Conservation (phyloP, 805 yeast species). For the Starmerella bombi region DNA sequence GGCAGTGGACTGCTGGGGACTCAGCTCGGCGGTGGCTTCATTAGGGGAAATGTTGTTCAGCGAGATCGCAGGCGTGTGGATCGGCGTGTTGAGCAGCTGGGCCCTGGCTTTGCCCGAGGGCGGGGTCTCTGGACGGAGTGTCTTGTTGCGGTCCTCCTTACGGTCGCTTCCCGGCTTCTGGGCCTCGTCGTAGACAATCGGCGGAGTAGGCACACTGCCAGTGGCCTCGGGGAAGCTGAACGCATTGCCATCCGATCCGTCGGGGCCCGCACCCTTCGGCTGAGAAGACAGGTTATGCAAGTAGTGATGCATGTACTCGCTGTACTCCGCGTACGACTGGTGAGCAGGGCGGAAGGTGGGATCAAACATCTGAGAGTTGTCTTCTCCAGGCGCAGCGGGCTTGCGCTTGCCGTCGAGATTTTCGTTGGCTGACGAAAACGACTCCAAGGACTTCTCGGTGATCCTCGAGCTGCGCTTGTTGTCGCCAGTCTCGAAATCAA, state of each 20-base stretch:
- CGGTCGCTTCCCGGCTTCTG: not conserved
- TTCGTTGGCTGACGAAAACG: slow-evolving; percentile 23
- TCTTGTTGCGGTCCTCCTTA: not conserved
- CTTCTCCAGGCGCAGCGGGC: not conserved
- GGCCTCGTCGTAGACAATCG: not conserved
- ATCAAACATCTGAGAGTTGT: slow-evolving; percentile 5
- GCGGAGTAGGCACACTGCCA: not conserved
- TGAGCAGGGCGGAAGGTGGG: slow-evolving; percentile 17
- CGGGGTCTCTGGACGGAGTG: not conserved
- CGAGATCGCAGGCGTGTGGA: slow-evolving; percentile 12
- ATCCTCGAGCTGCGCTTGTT: slow-evolving; percentile 7
- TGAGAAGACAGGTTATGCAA: slow-evolving; percentile 8
- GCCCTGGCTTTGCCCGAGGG: slow-evolving; percentile 3
- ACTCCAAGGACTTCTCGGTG: slow-evolving; percentile 18
- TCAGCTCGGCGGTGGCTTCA: not conserved
- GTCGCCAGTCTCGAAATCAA: slow-evolving; percentile 1
- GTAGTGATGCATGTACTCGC: slow-evolving; percentile 23
- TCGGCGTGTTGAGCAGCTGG: slow-evolving; percentile 15
- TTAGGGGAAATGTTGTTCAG: not conserved
- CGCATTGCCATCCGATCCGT: not conserved
- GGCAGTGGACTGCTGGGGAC: slow-evolving; percentile 9
- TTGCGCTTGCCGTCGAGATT: slow-evolving; percentile 5
- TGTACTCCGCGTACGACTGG: slow-evolving; percentile 22
- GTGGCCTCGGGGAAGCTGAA: not conserved
- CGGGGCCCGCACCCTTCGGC: not conserved